A percentile compares a stretch with the other conserved stretches of the same genome.
Conservation (phyloP, 495 filamentous ascomycete species). For the Penicillium odoratum region DNA sequence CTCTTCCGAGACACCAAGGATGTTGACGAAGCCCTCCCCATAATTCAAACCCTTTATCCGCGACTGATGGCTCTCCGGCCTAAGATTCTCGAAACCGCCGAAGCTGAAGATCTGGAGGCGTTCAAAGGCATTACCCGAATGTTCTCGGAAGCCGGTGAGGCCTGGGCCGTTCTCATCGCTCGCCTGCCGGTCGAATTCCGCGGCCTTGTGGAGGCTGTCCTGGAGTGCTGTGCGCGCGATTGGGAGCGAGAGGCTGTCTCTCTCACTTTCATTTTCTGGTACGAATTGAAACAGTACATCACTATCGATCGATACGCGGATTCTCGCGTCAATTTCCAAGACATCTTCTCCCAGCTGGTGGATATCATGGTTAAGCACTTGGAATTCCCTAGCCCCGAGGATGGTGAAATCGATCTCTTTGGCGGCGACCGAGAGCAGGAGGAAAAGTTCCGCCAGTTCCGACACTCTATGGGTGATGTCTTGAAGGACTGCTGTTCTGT, state of each 20-base stretch:
- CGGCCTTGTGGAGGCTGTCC: constrained; percentile 81
- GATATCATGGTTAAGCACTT: constrained; percentile 92
- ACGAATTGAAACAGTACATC: constrained; percentile 95
- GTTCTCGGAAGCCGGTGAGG: constrained; percentile 90
- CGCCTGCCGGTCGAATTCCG: constrained; percentile 78
- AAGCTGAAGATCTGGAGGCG: constrained; percentile 79
- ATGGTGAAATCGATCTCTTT: constrained; percentile 80
- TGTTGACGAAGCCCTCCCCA: constrained; percentile 74
- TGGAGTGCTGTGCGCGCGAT: constrained; percentile 87
- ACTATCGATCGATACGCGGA: constrained; percentile 86
- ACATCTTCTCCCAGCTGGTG: constrained; percentile 82
- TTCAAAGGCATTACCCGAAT: constrained; percentile 87
- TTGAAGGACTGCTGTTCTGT: constrained; percentile 97
- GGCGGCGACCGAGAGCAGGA: constrained; percentile 94
- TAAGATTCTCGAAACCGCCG: constrained; percentile 71
- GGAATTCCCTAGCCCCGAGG: constrained; percentile 80
- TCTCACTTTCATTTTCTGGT: constrained; percentile 96
- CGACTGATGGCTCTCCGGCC: constrained; percentile 75
- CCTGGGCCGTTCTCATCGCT: constrained; percentile 89
- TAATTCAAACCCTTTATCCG: constrained; percentile 84
- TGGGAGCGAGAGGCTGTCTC: constrained; percentile 85
- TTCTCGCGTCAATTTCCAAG: constrained; percentile 69
- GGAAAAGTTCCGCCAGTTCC: constrained; percentile 95
- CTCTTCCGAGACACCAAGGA: constrained; percentile 92
- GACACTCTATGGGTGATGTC: constrained; percentile 96